A percentile compares a stretch with the other conserved stretches of the same genome.
Conservation (phyloP, 345 rosid genomes). For the Brassica carinata region DNA sequence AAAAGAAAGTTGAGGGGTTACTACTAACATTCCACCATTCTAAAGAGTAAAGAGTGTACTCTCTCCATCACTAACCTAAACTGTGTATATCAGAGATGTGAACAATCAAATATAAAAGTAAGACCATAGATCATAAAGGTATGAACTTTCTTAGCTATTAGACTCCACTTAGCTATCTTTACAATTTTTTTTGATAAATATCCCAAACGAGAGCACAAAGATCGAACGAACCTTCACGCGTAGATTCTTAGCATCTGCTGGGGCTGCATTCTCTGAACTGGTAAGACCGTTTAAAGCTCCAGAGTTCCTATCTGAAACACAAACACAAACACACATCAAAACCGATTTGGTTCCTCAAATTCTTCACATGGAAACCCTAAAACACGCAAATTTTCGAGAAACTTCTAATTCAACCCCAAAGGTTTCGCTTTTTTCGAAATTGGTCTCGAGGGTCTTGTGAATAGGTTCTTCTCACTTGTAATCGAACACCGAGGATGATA, state of each 20-base stretch:
- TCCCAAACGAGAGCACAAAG: neutral
- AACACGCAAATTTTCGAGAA: neutral
- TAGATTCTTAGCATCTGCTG: constrained; percentile 68
- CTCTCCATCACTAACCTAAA: neutral
- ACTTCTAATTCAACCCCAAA: constrained; percentile 1
- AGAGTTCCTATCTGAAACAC: constrained; percentile 62
- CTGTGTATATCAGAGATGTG: neutral
- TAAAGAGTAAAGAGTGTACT: neutral
- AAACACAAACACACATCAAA: neutral
- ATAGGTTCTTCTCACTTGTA: neutral
- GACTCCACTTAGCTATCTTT: neutral
- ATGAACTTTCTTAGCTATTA: constrained; percentile 7
- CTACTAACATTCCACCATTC: neutral
- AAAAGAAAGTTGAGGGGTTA: neutral
- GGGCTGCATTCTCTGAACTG: constrained; percentile 49
- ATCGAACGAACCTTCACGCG: constrained; percentile 88
- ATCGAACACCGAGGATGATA: neutral
- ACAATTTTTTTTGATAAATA: neutral
- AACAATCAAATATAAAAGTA: neutral
- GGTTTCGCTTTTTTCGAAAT: neutral
- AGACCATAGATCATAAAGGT: constrained; percentile 8
- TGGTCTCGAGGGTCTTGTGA: constrained; percentile 10
- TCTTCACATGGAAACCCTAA: constrained; percentile 26
- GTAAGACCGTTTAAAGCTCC: constrained; percentile 63
- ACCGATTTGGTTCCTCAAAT: constrained; percentile 19